Conservation (phyloP, 257 asterid species). For the Prunella vulgaris region DNA sequence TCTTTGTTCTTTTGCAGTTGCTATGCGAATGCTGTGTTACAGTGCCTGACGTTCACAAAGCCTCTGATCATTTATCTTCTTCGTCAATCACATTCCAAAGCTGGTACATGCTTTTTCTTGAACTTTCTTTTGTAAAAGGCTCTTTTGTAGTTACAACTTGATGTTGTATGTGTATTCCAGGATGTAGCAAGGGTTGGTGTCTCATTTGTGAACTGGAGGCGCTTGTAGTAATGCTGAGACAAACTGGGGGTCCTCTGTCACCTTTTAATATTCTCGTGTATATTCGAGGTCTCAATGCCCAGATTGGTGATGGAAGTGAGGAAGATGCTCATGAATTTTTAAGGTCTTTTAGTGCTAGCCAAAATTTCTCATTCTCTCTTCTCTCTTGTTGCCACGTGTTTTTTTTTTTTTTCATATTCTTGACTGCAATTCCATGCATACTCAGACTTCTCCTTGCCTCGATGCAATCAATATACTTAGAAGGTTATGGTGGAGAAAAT, state of each 20-base stretch:
- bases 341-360: constrained; percentile 37
- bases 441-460: constrained; percentile 83
- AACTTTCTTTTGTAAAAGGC: neutral
- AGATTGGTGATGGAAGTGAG: constrained; percentile 85
- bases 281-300: constrained; percentile 65
- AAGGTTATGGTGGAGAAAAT: constrained; percentile 76
- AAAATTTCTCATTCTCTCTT: neutral
- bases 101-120: constrained; percentile 39
- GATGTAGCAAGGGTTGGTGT: constrained; percentile 76
- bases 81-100: constrained; percentile 67
- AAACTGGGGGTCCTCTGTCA: constrained; percentile 66
- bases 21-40: constrained; percentile 89
- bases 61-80: constrained; percentile 73
- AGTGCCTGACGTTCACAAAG: constrained; percentile 79
- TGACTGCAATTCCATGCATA: neutral
- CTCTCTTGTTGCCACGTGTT: neutral
- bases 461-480: constrained; percentile 85
- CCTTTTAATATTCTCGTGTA: constrained; percentile 64
- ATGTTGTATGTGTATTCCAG: constrained; percentile 30
- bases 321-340: constrained; percentile 96
- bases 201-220: constrained; percentile 88
- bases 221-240: constrained; percentile 50
- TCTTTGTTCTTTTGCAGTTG: constrained; percentile 53
- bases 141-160: neutral
- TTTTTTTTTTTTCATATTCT: neutral